Conservation (phyloP, 1,139 yeast species). For the Wickerhamiella infanticola region DNA sequence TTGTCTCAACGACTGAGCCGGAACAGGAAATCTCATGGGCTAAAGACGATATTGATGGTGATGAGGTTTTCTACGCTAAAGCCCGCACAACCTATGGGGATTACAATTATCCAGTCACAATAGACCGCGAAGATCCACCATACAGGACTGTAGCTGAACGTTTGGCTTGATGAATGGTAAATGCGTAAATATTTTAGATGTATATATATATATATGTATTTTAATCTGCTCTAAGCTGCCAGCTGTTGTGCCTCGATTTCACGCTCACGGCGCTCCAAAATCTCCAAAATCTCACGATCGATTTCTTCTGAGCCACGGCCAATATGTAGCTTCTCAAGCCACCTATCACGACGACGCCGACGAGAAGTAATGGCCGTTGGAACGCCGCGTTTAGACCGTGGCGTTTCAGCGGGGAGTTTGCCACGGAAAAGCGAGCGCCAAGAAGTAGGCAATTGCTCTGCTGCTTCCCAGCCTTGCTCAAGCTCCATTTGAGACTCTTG, state of each 20-base stretch:
- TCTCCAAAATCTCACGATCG: conserved; percentile 26
- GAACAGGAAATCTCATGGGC: neutral
- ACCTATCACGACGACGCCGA: conserved; percentile 11
- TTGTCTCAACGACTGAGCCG: neutral
- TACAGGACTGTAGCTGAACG: conserved; percentile 15
- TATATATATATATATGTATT: neutral
- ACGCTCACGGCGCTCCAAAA: conserved; percentile 23
- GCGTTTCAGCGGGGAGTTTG: neutral
- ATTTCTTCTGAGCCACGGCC: conserved; percentile 17
- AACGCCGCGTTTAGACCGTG: neutral
- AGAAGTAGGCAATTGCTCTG: conserved; percentile 11
- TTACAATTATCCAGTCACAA: conserved; percentile 42
- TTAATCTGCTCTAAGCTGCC: neutral
- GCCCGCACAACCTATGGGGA: conserved; percentile 38
- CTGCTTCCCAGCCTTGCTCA: conserved; percentile 58
- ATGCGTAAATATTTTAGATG: neutral
- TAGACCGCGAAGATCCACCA: conserved; percentile 30
- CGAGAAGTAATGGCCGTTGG: conserved; percentile 4
- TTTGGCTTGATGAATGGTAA: neutral
- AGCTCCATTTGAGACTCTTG: conserved; percentile 55
- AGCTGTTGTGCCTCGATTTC: conserved; percentile 11
- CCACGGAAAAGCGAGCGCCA: conserved; percentile 10
- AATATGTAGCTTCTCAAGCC: conserved; percentile 12
- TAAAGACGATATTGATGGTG: conserved; percentile 15
- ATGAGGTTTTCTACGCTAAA: conserved; percentile 29